Evolutionary conservation across 2,329 filamentous ascomycete genomes (phyloP).

Genomic region (Trichoderma semiorbis): DNA sequence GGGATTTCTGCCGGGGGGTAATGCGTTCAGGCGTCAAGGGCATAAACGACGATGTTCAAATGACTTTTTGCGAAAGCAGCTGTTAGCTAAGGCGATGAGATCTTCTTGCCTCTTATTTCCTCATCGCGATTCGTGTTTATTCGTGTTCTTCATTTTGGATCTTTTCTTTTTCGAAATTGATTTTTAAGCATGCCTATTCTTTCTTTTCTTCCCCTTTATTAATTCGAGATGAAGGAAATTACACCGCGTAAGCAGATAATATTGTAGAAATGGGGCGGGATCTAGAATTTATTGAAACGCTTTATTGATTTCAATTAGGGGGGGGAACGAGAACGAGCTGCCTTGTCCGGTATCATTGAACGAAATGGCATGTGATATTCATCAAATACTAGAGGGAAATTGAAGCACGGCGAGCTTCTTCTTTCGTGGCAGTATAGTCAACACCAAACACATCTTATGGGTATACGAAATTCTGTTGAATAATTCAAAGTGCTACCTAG

Average conservation of each 20-base stretch:
- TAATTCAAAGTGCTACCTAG: constrained; percentile 10
- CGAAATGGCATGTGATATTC: not conserved
- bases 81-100: not conserved
- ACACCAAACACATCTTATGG: not conserved
- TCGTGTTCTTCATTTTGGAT: not conserved
- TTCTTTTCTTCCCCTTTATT: not conserved
- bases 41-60: not conserved
- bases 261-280: not conserved
- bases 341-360: not conserved
- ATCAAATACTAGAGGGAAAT: not conserved
- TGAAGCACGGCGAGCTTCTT: not conserved
- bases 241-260: not conserved
- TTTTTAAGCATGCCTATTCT: not conserved
- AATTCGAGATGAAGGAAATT: not conserved
- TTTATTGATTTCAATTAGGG: not conserved
- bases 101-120: not conserved
- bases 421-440: not conserved
- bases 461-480: constrained; percentile 6
- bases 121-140: not conserved
- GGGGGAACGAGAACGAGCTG: not conserved
- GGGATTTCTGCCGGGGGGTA: not conserved
- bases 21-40: constrained; percentile 13
- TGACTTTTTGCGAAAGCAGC: not conserved
- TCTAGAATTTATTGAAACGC: not conserved
- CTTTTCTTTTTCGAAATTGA: not conserved